These are phyloP conservation scores for Dothiorella sarmentorum DNA, from an alignment of 2,329 filamentous ascomycete species.

Conservation along the genomic window DNA sequence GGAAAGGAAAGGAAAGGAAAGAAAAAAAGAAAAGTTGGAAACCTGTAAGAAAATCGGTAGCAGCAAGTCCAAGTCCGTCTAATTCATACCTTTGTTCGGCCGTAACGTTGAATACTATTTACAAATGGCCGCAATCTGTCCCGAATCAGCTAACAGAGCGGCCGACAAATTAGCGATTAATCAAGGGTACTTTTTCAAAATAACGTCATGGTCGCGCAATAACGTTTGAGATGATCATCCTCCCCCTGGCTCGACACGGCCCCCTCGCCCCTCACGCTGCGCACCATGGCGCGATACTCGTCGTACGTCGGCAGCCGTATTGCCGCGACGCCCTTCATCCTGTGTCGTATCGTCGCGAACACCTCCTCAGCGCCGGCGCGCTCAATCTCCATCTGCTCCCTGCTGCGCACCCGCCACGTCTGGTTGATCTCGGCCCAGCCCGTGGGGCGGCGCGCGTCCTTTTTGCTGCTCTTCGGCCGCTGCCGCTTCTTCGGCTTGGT, in stretches of 20 bases:
- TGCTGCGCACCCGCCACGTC: not conserved
- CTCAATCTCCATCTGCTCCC: conserved; percentile 17
- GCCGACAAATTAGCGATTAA: not conserved
- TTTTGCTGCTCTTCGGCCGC: not conserved
- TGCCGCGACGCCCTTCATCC: conserved; percentile 7
- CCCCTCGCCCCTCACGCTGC: conserved; percentile 12
- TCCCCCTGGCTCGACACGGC: not conserved
- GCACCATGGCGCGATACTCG: conserved; percentile 17
- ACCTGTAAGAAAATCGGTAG: not conserved
- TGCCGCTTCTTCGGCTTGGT: not conserved
- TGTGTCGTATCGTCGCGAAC: conserved; percentile 4
- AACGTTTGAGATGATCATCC: conserved; percentile 2
- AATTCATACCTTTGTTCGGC: not conserved
- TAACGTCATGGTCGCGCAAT: conserved; percentile 15
- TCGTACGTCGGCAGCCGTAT: conserved; percentile 7
- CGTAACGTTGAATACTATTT: not conserved
- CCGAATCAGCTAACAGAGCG: not conserved
- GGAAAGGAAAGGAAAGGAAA: too few species aligned
- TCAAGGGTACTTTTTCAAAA: conserved; percentile 4
- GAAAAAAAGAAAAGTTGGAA: too few species aligned
- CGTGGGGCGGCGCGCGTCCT: not conserved
- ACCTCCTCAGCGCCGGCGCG: conserved; percentile 15
- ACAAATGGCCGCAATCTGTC: not conserved
- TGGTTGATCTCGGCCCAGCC: conserved; percentile 13
- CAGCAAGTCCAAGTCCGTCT: not conserved